Conservation (phyloP, 1,139 yeast species). For the Suhomyces taliae region DNA sequence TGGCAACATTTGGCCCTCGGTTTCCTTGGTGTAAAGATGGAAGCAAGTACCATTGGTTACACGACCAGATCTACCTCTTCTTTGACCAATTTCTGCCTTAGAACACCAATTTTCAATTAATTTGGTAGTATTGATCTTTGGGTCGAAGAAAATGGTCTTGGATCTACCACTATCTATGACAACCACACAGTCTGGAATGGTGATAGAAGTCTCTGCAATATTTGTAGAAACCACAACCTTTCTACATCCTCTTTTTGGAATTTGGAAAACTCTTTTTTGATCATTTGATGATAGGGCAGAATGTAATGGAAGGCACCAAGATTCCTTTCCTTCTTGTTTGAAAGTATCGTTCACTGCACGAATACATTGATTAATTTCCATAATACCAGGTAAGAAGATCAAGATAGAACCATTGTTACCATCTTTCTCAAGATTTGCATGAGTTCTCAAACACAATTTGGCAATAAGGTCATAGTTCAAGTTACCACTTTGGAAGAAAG, state of each 20-base stretch:
- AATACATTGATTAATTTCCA: constrained; percentile 67
- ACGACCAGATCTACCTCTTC: constrained; percentile 99
- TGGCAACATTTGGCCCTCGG: constrained; percentile 58
- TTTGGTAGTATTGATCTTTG: constrained; percentile 64
- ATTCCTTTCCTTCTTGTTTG: constrained; percentile 14
- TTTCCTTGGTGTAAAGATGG: constrained; percentile 68
- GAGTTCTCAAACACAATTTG: constrained; percentile 55
- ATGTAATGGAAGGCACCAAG: constrained; percentile 73
- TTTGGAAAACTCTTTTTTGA: constrained; percentile 69
- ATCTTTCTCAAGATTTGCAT: constrained; percentile 33
- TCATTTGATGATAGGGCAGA: constrained; percentile 84
- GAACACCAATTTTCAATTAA: constrained; percentile 87
- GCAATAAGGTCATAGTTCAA: constrained; percentile 75
- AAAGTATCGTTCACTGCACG: constrained; percentile 24
- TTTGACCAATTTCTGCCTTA: constrained; percentile 84
- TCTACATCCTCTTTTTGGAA: constrained; percentile 53
- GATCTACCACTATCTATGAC: constrained; percentile 89
- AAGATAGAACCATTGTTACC: constrained; percentile 70
- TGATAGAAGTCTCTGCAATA: constrained; percentile 83
- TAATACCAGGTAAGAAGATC: constrained; percentile 86
- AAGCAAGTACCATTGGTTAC: constrained; percentile 79
- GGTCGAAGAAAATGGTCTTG: constrained; percentile 71
- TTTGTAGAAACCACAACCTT: constrained; percentile 91
- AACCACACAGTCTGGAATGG: constrained; percentile 91
- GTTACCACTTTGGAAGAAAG: constrained; percentile 60